Base-by-base conservation (phyloP, 1,284 basidiomycete species). In the Rhizopogon parksii region DNA sequence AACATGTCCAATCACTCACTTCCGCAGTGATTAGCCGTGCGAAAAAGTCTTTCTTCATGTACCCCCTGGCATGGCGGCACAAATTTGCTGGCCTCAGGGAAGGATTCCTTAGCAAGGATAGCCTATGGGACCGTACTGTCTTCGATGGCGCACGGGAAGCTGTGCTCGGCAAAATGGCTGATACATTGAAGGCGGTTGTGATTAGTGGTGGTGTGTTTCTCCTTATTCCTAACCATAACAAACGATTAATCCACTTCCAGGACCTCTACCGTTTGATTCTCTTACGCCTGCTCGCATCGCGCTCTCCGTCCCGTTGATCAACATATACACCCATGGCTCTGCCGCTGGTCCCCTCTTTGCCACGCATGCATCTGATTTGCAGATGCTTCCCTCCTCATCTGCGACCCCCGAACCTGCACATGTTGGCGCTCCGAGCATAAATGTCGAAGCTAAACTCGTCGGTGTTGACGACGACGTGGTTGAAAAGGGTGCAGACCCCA, bases 51-150 rank as follows among this genome's bases (percentile, higher is more conserved):
- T 72, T 72, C 50, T 53, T 83, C 6, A 59, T 81, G 27, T 80
- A 75, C 60, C 66, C 76, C 5, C 62, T 89, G 39, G 86, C 80
- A 2, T 83, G 81, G 78, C 75, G 85, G 27, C 88, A 91, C 67
- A 91, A 91, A 62, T 56, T 81, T 19, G 74, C 82, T 0, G 78
- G 74, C 8, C 64, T 89, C 6, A 62, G 69, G 1, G 83, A 88
- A 56, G 88, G 88, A 7, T 88, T 80, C 58, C 58, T 88, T 36
- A 85, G 79, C 12, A 85, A 82, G 60, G 83, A 88, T 49, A 84
- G 84, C 54, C 67, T 89, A 14, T 91, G 88, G 87, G 88, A 91
- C 61, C 76, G 85, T 39, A 68, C 83, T 12, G 77, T 88, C 24
- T 85, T 88, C 59, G 82, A 84, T 54, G 67, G 67, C 19, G 86